phyloP scores from a whole-genome alignment of 73 alveolate genomes.

The Breviolum minutum region DNA sequence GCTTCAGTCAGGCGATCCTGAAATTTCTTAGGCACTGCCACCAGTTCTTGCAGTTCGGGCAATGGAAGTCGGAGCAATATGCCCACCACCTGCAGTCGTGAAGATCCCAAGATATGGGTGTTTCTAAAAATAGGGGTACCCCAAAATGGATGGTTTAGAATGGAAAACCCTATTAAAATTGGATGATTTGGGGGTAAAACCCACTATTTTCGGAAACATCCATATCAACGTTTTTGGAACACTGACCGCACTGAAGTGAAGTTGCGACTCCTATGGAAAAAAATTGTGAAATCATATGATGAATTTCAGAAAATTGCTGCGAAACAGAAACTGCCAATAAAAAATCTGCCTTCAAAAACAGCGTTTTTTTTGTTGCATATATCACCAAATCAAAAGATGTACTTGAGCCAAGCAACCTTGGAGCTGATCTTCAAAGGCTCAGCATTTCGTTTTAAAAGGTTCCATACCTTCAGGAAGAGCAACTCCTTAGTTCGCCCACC shows the following conservation, averaged over 20 bases:
- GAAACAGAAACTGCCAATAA: too few species aligned
- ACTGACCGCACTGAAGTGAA: neutral
- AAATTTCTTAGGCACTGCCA: conserved; percentile 22
- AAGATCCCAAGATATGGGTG: neutral
- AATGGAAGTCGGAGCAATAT: conserved; percentile 51
- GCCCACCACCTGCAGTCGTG: conserved; percentile 55
- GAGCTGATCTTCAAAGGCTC: conserved; percentile 33
- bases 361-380: too few species aligned
- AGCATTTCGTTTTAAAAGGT: conserved; percentile 17
- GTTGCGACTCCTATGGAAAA: neutral
- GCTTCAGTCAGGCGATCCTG: conserved; percentile 49
- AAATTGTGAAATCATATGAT: neutral
- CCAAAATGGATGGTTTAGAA: too few species aligned
- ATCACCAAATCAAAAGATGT: neutral
- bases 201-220: too few species aligned
- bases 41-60: conserved; percentile 31
- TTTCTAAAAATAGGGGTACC: too few species aligned
- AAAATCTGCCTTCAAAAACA: too few species aligned
- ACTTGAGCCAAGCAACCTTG: conserved; percentile 25
- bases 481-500: conserved; percentile 23
- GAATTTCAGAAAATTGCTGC: too few species aligned
- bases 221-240: too few species aligned
- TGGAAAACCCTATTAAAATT: too few species aligned
- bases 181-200: too few species aligned
- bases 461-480: conserved; percentile 62